Evolutionary conservation across 2,329 filamentous ascomycete genomes (phyloP), one percentile per base, ranked within the genome.

Genomic region (Diaporthe eres): DNA sequence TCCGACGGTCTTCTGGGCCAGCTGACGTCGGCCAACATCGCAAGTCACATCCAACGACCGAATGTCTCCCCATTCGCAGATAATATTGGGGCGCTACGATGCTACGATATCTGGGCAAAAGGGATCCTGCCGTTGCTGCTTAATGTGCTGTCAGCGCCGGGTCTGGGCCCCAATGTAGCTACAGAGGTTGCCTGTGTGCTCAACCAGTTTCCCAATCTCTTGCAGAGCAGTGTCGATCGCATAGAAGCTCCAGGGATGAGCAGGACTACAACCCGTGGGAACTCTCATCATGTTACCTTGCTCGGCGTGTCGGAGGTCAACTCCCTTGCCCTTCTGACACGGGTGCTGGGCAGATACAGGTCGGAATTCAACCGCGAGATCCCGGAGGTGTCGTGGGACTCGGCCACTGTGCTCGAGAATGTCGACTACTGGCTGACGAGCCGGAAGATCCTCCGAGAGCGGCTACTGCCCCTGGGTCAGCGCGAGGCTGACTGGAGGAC

Each of bases 101-200:
- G 98, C 81, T 98, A 98, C 85, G 90, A 90, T 71, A 96, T 98
- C 80, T 99, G 97, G 97, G 92, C 92, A 28, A 94, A 94, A 79
- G 97, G 95, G 1, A 90, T 98, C 75, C 88, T 99, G 4, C 97
- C 97, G 0, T 87, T 99, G 25, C 93, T 96, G 76, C 89, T 99
- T 60, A 98, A 98, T 83, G 88, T 99, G 39, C 90, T 99, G 28
- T 92, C 93, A 76, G 92, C 94, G 15, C 73, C 76, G 42, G 76
- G 76, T 9, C 91, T 99, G 25, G 95, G 95, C 15, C 90, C 92
- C 1, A 94, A 94, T 2, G 92, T 98, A 63, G 96, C 95, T 0
- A 91, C 93, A 0, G 97, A 99, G 83, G 91, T 98, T 8, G 91
- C 94, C 0, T 92, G 93, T 75, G 97, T 98, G 82, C 88, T 99